Evolutionary conservation across 805 yeast species (phyloP).

Genomic region (Saccharomycopsis microspora): DNA sequence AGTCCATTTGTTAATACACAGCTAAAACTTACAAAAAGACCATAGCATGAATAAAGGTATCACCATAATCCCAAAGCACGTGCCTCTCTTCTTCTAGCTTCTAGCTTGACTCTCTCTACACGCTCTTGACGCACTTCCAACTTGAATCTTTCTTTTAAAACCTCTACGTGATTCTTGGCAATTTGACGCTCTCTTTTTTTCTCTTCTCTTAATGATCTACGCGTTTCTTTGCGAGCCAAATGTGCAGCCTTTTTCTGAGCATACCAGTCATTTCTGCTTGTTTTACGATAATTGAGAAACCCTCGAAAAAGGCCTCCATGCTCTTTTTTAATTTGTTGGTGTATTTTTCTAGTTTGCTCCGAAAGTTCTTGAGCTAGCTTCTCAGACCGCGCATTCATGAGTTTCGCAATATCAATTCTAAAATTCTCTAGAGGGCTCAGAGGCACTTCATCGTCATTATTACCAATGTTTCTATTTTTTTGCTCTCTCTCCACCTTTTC

Average conservation of each 20-base stretch:
- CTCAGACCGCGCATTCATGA: slow-evolving; percentile 1
- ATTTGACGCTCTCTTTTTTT: not conserved
- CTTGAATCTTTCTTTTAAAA: not conserved
- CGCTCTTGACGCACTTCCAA: slow-evolving; percentile 2
- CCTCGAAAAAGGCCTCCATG: slow-evolving; percentile 9
- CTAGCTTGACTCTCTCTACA: not conserved
- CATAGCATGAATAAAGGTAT: not conserved
- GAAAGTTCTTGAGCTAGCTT: slow-evolving; percentile 1
- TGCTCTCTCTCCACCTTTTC: not conserved
- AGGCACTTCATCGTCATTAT: not conserved
- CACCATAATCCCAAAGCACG: slow-evolving; percentile 7
- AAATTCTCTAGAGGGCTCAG: not conserved
- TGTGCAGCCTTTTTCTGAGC: not conserved
- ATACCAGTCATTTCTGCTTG: not conserved
- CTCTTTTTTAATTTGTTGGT: not conserved
- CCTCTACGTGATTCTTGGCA: not conserved
- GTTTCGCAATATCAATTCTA: slow-evolving; percentile 2
- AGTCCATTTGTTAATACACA: not conserved
- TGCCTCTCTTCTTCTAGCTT: not conserved
- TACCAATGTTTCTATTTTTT: not conserved
- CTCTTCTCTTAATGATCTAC: not conserved
- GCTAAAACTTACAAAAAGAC: not conserved
- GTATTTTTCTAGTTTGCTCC: not conserved
- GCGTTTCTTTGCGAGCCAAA: not conserved
- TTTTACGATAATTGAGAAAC: not conserved